Evolutionary conservation across 768 basidiomycete species (phyloP).

Genomic region (Gloeophyllum trabeum): DNA sequence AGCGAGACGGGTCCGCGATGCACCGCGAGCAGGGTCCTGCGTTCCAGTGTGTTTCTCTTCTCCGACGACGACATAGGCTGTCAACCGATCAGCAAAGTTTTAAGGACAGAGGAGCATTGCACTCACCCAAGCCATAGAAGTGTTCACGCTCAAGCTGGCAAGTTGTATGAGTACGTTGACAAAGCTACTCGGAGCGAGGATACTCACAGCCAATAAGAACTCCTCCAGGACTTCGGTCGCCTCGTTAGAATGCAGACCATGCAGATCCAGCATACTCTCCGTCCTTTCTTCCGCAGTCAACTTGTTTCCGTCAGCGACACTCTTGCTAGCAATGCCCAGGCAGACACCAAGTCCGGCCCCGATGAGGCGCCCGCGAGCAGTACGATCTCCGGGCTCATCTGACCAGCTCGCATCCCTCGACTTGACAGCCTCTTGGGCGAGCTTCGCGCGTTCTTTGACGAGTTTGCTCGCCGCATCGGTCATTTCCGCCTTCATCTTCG

Average conservation of each 20-base stretch:
- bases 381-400: constrained; percentile 76
- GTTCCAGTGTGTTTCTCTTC: constrained; percentile 94
- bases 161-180: too few species aligned
- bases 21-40: constrained; percentile 74
- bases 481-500: constrained; percentile 84
- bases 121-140: constrained; percentile 75
- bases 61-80: constrained; percentile 85
- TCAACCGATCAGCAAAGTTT: neutral
- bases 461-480: constrained; percentile 74
- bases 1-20: constrained; percentile 74
- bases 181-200: too few species aligned
- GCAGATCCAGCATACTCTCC: constrained; percentile 80
- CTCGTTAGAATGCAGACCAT: constrained; percentile 90
- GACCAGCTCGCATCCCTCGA: constrained; percentile 62
- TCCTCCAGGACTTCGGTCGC: constrained; percentile 86
- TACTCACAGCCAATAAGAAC: constrained; percentile 76
- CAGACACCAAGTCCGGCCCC: constrained; percentile 81
- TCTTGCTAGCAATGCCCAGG: constrained; percentile 69
- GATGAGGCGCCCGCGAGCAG: constrained; percentile 57
- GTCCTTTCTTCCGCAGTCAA: constrained; percentile 79
- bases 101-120: neutral
- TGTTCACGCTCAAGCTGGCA: constrained; percentile 75
- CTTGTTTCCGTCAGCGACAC: constrained; percentile 38
- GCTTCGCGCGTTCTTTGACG: constrained; percentile 68
- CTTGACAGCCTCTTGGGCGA: constrained; percentile 69